These are phyloP conservation scores for Paraphoma sp. DNA, from an alignment of 2,329 filamentous ascomycete species.

Conservation along the genomic window DNA sequence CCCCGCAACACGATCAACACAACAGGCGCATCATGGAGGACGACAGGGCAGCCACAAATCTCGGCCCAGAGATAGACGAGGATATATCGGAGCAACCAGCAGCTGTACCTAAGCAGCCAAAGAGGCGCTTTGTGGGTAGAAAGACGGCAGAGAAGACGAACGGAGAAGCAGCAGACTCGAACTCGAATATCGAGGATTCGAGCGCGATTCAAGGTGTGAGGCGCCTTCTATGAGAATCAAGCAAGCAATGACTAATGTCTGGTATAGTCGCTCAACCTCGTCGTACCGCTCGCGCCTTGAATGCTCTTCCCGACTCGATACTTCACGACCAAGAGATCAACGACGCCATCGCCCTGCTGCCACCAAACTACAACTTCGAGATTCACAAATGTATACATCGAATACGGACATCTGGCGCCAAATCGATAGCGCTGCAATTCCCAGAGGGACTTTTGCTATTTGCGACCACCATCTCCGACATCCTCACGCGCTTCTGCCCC, in stretches of 20 bases:
- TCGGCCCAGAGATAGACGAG: constrained; percentile 73
- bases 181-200: constrained; percentile 63
- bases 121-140: constrained; percentile 89
- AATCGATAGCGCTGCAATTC: constrained; percentile 92
- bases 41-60: constrained; percentile 72
- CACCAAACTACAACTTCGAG: constrained; percentile 97
- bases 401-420: constrained; percentile 79
- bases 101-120: constrained; percentile 71
- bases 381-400: constrained; percentile 98
- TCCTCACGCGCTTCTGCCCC: constrained; percentile 91
- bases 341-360: constrained; percentile 83
- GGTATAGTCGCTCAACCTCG: constrained; percentile 71
- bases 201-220: constrained; percentile 72
- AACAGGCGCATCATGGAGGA: constrained; percentile 68
- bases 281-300: constrained; percentile 79
- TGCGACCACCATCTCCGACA: constrained; percentile 96
- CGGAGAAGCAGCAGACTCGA: constrained; percentile 49
- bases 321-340: constrained; percentile 85
- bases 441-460: constrained; percentile 95
- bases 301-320: constrained; percentile 88
- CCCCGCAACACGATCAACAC: background rate
- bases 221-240: constrained; percentile 8
- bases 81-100: constrained; percentile 62
- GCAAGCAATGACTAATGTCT: constrained; percentile 10
- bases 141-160: constrained; percentile 70